These are phyloP conservation scores for Raffaelea arxii DNA, from an alignment of 2,329 filamentous ascomycete species.

Conservation along the genomic window DNA sequence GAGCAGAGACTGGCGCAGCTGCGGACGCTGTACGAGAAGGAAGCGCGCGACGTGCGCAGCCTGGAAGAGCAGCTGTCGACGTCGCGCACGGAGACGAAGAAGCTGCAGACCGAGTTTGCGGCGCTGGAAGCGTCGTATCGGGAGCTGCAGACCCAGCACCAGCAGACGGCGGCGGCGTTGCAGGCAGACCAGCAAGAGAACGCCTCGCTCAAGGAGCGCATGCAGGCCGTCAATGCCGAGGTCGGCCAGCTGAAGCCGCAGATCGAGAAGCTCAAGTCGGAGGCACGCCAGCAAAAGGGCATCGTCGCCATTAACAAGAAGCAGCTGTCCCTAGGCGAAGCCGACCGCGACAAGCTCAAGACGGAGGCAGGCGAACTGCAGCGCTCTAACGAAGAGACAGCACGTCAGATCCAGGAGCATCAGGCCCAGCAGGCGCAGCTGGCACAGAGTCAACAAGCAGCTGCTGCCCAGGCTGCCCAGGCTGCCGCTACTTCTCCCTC, in stretches of 20 bases:
- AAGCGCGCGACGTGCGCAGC: constrained; percentile 75
- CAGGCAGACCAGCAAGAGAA: constrained; percentile 89
- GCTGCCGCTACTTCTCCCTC: background rate
- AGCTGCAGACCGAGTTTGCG: constrained; percentile 74
- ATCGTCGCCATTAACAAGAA: constrained; percentile 98
- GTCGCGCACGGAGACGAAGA: constrained; percentile 72
- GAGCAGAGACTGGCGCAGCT: constrained; percentile 82
- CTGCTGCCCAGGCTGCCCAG: background rate
- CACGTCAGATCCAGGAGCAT: constrained; percentile 38
- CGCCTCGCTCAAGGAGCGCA: constrained; percentile 72
- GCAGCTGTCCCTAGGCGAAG: constrained; percentile 81
- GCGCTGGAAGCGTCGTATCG: constrained; percentile 71
- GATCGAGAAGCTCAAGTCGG: constrained; percentile 85
- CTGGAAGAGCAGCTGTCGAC: constrained; percentile 73
- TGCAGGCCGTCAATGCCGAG: constrained; percentile 72
- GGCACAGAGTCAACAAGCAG: no score
- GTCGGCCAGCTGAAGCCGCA: constrained; percentile 77
- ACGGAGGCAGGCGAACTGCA: constrained; percentile 61
- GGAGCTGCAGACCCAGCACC: constrained; percentile 75
- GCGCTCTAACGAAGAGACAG: constrained; percentile 51
- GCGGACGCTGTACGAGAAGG: constrained; percentile 82
- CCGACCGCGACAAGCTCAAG: constrained; percentile 80
- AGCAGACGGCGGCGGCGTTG: constrained; percentile 62
- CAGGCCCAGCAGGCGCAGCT: no score
- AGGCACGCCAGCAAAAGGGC: constrained; percentile 91